Base-by-base conservation (phyloP, 768 basidiomycete genomes). In the Termitomyces sp. region DNA sequence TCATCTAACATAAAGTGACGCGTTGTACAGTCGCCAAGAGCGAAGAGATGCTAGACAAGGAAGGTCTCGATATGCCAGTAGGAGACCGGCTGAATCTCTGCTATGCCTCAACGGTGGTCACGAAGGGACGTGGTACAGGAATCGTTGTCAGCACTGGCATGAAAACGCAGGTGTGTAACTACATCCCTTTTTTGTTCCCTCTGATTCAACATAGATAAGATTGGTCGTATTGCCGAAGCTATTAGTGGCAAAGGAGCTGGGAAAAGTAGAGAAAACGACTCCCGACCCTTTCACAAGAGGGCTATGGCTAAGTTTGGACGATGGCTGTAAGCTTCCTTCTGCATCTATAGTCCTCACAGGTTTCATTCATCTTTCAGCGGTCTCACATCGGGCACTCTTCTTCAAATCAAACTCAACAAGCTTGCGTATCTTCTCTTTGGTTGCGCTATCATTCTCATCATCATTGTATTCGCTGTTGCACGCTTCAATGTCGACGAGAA, bases 71-170 rank as follows among this genome's bases (percentile, higher is more conserved):
- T 37, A 51, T 76, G 39, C 72, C 75, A 0, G 73, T 77, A 55
- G 77, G 75, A 9, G 77, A 80, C 55, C 73, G 77, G 24, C 60
- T 73, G 42, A 79, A 80, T 54, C 65, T 80, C 42, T 75, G 73
- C 26, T 76, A 73, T 63, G 78, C 75, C 39, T 81, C 74, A 42
- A 80, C 66, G 4, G 56, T 72, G n/a, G 71, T 74, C 12, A 74
- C 71, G 8, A 81, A 82, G 66, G 82, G 81, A 46, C 76, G 81
- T 34, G 80, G 75, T 4, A 72, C 73, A 15, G 79, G 77, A 31
- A 70, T 84, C 39, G 74, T 78, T 47, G 70, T 77, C 49, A 70
- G 66, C 20, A 82, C 80, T n/a, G 81, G 75, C 10, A 82, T 83
- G 81, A 65, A 72, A 46, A 81, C 82, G 3, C 79, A 82, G 65